Conservation (phyloP, 768 basidiomycete genomes). For the Naganishia onofrii region DNA sequence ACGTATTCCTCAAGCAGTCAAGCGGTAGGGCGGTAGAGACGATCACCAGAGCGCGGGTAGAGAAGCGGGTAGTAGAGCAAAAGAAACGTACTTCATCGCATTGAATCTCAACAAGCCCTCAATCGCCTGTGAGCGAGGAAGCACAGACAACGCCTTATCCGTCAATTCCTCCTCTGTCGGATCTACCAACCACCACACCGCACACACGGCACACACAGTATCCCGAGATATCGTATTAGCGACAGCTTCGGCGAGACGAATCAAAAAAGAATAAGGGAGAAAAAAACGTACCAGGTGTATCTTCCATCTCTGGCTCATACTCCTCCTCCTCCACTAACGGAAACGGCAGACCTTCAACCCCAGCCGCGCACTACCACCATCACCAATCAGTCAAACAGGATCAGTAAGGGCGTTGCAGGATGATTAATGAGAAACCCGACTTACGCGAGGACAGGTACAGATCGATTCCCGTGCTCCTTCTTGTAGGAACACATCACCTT, state of each 20-base stretch:
- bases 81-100: constrained; percentile 44
- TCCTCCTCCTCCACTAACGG: constrained; percentile 46
- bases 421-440: neutral
- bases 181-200: no score
- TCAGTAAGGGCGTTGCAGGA: no score
- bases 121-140: constrained; percentile 48
- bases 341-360: constrained; percentile 37
- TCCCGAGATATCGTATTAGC: no score
- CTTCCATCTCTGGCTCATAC: constrained; percentile 45
- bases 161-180: constrained; percentile 40
- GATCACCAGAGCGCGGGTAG: no score
- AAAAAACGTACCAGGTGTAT: neutral
- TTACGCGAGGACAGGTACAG: constrained; percentile 11
- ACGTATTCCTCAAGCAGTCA: no score
- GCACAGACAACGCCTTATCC: constrained; percentile 35
- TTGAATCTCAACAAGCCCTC: constrained; percentile 48
- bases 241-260: no score
- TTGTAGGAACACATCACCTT: constrained; percentile 50
- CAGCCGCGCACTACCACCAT: neutral
- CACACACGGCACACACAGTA: no score
- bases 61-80: neutral
- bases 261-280: neutral
- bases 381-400: neutral
- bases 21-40: no score
- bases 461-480: constrained; percentile 37